Base-by-base conservation (phyloP, 2,329 filamentous ascomycete species). In the Diplodia sapinea region DNA sequence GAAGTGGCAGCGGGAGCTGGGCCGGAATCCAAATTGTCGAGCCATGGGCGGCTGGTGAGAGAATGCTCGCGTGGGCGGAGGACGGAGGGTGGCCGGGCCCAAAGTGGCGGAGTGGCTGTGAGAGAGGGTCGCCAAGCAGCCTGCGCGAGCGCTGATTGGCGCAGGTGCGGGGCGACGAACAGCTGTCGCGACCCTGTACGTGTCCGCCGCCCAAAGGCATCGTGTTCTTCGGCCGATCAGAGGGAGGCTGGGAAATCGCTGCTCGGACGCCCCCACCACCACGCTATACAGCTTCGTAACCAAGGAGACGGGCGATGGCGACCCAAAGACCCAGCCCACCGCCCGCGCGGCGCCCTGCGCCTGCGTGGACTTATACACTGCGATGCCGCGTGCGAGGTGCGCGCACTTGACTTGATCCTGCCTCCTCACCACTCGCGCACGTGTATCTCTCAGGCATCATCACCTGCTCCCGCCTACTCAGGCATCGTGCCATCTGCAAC, bases 161-260 rank as follows among this genome's bases (percentile, higher is more conserved):
- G 31, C 1, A 1, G 8, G 31, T 33, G 31, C 31, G 31, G 31
- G 31, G 31, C 31, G 31, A 33, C 31, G 31, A 33, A 38, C 36
- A 38, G 36, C 36, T 38, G 36, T 38, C 36, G 11, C 36, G 36
- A 12, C 36, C 9, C 36, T 61, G 56, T 61, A 61, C 56, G 56
- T 61, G 56, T 49, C 56, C 31, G 40, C 31, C 56, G 38, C 38
- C 17, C 36, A 43, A 43, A 38, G 31, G 26, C 26, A 49, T 63
- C 36, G 38, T 31, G 56, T 61, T 52, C 29, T 23, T 64, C 61
- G 61, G 61, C 61, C 61, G 61, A 64, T 64, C 38, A 51, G 52
- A 38, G 43, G 63, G 43, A 59, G 64, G 54, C 54, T 59, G 65
- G 65, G 54, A 59, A 57, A 57, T 50, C 59, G 59, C 31, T 54